Conservation (phyloP, 2,329 filamentous ascomycete species). For the Fusarium incarnatum region DNA sequence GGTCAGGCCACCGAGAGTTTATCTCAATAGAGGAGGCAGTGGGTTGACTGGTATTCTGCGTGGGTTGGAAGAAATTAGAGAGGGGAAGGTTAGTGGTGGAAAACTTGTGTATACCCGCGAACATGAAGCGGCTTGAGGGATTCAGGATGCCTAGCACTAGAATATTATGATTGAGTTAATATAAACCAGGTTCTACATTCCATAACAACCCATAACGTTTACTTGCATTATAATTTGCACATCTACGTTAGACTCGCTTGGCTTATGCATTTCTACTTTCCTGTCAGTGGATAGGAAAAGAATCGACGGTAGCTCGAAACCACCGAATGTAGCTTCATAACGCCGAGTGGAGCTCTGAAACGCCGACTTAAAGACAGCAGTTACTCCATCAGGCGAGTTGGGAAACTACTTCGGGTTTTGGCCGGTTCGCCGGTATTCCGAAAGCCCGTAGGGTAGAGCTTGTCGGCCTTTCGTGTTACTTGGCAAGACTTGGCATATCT, state of each 20-base stretch:
- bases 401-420: not conserved
- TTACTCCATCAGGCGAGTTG: rapidly evolving
- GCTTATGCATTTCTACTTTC: no score
- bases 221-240: no score
- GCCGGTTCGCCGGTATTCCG: not conserved
- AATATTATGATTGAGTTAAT: no score
- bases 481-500: no score
- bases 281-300: no score
- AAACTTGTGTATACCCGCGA: conserved; percentile 14
- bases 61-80: not conserved
- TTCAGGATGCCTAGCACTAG: rapidly evolving
- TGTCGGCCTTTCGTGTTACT: not conserved
- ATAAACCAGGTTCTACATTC: no score
- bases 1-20: not conserved
- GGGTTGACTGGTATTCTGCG: not conserved
- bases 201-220: no score
- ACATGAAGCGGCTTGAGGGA: rapidly evolving
- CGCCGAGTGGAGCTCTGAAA: no score
- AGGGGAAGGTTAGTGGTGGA: not conserved
- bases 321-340: no score
- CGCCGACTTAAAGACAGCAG: no score
- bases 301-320: no score
- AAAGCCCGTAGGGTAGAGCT: not conserved
- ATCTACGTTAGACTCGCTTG: no score
- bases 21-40: not conserved